These are phyloP conservation scores for Spizellomyces sp. DNA, from an alignment of 192 early-diverging fungal genomes.

Conservation along the genomic window DNA sequence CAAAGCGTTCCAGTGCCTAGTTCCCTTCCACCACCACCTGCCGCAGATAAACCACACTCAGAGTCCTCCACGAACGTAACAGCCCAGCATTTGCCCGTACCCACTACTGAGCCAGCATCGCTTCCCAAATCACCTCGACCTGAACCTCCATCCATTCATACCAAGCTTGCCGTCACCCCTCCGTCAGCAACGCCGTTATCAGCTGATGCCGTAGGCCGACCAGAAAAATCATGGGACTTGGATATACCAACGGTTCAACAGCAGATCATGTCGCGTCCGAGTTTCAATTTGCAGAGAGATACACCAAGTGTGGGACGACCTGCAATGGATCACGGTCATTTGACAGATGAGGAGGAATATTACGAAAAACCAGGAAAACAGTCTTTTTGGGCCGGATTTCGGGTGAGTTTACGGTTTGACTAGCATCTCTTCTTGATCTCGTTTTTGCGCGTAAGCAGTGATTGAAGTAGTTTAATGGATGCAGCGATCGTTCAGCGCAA, in stretches of 20 bases:
- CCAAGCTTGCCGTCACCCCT: neutral
- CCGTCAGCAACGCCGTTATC: neutral
- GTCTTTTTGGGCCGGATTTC: conserved; percentile 2
- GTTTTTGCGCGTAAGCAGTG: no score
- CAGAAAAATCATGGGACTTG: neutral
- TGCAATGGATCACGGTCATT: neutral
- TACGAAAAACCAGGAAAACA: neutral
- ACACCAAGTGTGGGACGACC: neutral
- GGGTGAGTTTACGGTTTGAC: neutral
- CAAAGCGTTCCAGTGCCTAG: no score
- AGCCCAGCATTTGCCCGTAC: neutral
- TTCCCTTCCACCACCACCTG: no score
- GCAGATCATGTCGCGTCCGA: neutral
- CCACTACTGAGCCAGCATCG: neutral
- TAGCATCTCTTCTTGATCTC: no score
- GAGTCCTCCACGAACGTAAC: neutral
- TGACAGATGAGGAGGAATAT: neutral
- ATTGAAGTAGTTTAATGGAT: neutral
- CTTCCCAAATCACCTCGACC: neutral
- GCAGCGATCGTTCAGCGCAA: conserved; percentile 20
- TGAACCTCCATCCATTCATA: neutral
- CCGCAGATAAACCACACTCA: no score
- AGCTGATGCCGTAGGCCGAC: neutral
- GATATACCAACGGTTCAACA: neutral
- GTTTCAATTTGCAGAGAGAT: neutral